These are phyloP conservation scores for Prunus salicina DNA, from an alignment of 306 rosid genomes.

Conservation along the genomic window DNA sequence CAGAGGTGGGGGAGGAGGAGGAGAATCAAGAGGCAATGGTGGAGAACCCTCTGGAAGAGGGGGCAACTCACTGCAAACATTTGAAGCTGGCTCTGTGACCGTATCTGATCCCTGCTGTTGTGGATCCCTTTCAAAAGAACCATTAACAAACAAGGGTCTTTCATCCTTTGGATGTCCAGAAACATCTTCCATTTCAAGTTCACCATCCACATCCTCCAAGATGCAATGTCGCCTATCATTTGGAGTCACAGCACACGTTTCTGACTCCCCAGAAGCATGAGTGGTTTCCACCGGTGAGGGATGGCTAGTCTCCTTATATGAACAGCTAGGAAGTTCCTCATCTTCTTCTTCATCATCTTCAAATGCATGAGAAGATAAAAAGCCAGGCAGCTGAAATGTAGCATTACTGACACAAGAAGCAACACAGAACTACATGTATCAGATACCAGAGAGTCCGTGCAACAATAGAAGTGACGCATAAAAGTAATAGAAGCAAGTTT, in stretches of 20 bases:
- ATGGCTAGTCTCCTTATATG: constrained; percentile 49
- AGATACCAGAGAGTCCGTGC: constrained; percentile 1
- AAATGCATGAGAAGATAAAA: constrained; percentile 70
- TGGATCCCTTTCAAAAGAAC: constrained; percentile 47
- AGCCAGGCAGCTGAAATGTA: constrained; percentile 92
- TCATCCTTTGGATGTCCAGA: constrained; percentile 88
- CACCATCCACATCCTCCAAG: constrained; percentile 96
- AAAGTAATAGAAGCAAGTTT: neutral
- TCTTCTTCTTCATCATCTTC: constrained; percentile 82
- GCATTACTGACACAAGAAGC: constrained; percentile 71
- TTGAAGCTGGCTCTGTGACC: constrained; percentile 39
- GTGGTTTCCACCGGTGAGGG: constrained; percentile 45
- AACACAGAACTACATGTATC: constrained; percentile 22
- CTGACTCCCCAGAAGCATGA: constrained; percentile 56
- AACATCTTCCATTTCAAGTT: constrained; percentile 99
- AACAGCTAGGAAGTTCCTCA: constrained; percentile 54
- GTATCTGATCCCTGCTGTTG: constrained; percentile 41
- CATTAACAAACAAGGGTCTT: constrained; percentile 34
- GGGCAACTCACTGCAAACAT: constrained; percentile 41
- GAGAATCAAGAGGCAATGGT: constrained; percentile 90
- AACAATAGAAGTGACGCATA: neutral
- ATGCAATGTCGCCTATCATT: constrained; percentile 92
- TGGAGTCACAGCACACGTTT: constrained; percentile 66
- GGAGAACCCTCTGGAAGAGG: constrained; percentile 78
- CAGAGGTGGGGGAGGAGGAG: constrained; percentile 87